Percentiles rank a stretch among this genome's conserved stretches.
phyloP scores from a whole-genome alignment of 495 filamentous ascomycete species.

The Hapsidospora chrysogenum region DNA sequence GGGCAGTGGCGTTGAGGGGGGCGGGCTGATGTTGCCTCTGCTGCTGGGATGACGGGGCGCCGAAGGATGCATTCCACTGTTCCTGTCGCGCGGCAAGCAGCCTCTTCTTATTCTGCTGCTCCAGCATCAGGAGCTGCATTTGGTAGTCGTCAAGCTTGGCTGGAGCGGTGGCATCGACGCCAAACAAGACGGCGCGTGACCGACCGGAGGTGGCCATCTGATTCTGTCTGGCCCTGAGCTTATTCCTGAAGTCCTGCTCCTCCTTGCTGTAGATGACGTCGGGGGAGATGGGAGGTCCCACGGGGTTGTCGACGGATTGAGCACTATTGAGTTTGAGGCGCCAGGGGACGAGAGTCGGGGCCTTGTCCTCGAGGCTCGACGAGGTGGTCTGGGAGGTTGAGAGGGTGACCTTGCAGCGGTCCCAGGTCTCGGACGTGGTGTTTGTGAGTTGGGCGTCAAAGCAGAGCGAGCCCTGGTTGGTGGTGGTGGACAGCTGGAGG shows the following conservation, averaged over 20 bases:
- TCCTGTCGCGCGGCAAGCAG: no score
- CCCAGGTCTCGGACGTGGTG: conserved; percentile 50
- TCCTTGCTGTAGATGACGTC: conserved; percentile 13
- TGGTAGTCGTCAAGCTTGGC: neutral
- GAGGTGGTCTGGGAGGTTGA: conserved; percentile 54
- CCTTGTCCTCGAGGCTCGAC: conserved; percentile 38
- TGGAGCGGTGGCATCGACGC: neutral
- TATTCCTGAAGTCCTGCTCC: conserved; percentile 7
- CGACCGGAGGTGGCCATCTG: no score
- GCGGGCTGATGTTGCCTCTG: neutral
- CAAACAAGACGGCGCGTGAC: no score
- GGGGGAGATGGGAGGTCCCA: no score
- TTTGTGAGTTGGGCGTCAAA: conserved; percentile 53
- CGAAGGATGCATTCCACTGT: no score
- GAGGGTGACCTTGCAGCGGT: conserved; percentile 44
- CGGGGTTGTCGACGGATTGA: no score
- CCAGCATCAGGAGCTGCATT: neutral
- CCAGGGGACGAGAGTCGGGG: conserved; percentile 44
- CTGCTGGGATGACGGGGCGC: no score
- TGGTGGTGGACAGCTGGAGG: conserved; percentile 38
- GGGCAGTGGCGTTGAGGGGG: no score
- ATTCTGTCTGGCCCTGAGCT: neutral
- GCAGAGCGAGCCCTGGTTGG: conserved; percentile 33
- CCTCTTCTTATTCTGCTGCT: neutral
- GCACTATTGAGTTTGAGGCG: no score